Base-by-base conservation (phyloP, 176 grass and related monocot genomes). In the Alopecurus myosuroides region DNA sequence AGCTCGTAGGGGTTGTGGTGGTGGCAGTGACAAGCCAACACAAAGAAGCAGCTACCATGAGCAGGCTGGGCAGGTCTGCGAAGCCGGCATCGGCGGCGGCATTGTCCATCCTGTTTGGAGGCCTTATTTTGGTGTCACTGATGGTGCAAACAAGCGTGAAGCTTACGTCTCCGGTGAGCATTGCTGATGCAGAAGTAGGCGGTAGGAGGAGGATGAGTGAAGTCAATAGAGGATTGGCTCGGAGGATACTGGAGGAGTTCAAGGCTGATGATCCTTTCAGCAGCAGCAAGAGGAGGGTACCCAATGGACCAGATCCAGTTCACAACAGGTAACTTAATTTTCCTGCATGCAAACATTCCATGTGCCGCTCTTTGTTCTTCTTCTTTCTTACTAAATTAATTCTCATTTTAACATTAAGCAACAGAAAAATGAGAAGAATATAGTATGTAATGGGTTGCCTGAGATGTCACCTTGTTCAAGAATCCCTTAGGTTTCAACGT, bases 221-320 rank as follows among this genome's bases (percentile, higher is more conserved):
- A 70, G 61, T 37, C 62, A 36, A 63, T 78, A 78, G 35, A 90
- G 46, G 41, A 30, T 39, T 86, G 40, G 34, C 31, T 65, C 56
- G 26, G 51, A 66, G 61, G 45, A n/a, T 35, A 46, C 37, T 63
- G 81, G 44, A 90, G 37, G 74, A 78, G 11, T n/a, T 63, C 82
- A 73, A n/a, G 30, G 69, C 35, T 53, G 71, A n/a, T 31, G 77
- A 91, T 71, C 37, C 83, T 62, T 89, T 89, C 50, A 68, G 53
- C 26, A 61, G 71, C 44, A 91, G 86, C 84, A 89, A 89, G 77
- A 93, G 94, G 60, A 87, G 34, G 64, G 94, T 97, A 28, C 94
- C 91, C 17, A 91, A 88, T 80, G 91, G 94, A 14, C 91, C 94
- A 18, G 91, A 97, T 93, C 91, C 94, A 66, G 93, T 93, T 74